Percentiles rank a stretch among this genome's conserved stretches.
Evolutionary conservation across 192 early-diverging fungal genomes (phyloP).

Genomic region (Geranomyces michiganensis): DNA sequence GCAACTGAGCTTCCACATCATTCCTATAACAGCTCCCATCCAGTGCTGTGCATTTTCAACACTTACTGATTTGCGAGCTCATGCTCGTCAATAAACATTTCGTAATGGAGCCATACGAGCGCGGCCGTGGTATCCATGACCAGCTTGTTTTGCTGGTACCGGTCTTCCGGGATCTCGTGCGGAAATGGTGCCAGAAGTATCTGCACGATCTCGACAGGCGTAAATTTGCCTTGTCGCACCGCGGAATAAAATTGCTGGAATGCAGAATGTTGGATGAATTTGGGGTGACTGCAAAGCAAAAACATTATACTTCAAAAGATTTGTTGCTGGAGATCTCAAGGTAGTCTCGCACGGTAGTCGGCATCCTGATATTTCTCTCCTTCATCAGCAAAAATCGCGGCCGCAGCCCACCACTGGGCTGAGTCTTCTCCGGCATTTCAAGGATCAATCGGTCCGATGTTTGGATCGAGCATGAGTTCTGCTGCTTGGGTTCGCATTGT

Average conservation of each 20-base stretch:
- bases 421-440: background rate
- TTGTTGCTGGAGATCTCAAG: too few species aligned
- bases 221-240: background rate
- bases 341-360: too few species aligned
- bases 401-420: background rate
- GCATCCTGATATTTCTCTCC: too few species aligned
- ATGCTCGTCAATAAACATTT: background rate
- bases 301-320: too few species aligned
- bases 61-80: background rate
- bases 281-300: too few species aligned
- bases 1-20: background rate
- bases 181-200: constrained; percentile 1
- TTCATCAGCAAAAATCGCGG: too few species aligned
- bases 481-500: background rate
- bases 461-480: background rate
- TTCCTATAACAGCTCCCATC: too few species aligned
- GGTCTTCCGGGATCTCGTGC: background rate
- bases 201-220: background rate
- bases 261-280: background rate
- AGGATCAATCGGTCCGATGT: constrained; percentile 2
- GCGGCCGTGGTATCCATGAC: background rate
- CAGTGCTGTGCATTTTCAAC: too few species aligned
- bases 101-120: constrained; percentile 6
- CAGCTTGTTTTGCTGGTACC: background rate
- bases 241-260: background rate